These are phyloP conservation scores for Hypoxylon perforatum DNA, from an alignment of 495 filamentous ascomycete genomes.

Conservation along the genomic window DNA sequence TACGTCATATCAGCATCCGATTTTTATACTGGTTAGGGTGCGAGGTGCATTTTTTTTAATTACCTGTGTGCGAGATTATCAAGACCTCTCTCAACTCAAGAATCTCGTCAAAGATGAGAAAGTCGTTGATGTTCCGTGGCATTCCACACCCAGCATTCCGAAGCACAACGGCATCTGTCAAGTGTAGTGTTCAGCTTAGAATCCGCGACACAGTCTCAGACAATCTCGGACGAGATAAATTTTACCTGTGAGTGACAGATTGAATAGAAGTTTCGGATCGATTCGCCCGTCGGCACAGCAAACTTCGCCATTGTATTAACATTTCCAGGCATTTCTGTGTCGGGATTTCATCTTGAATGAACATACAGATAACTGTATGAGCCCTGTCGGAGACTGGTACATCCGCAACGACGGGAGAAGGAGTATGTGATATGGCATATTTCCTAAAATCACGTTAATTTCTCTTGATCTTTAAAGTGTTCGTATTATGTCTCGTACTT, in stretches of 20 bases:
- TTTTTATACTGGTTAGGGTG: neutral
- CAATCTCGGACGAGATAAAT: neutral
- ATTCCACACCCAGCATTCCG: neutral
- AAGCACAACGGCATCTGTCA: neutral
- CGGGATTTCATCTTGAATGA: neutral
- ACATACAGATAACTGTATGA: slow-evolving; percentile 15
- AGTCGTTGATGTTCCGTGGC: slow-evolving; percentile 2
- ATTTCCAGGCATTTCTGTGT: neutral
- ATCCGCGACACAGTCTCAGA: neutral
- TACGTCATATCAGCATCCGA: neutral
- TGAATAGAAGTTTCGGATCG: neutral
- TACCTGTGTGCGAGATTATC: slow-evolving; percentile 16
- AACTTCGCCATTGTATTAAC: neutral
- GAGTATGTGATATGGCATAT: slow-evolving; percentile 5
- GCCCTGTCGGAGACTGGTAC: neutral
- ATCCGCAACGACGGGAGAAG: slow-evolving; percentile 5
- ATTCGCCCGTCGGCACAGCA: neutral
- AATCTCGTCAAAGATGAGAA: slow-evolving; percentile 3
- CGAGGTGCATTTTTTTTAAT: neutral
- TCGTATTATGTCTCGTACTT: too few relatives aligned
- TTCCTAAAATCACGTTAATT: slow-evolving; percentile 10
- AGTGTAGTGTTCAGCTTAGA: neutral
- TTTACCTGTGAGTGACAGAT: neutral
- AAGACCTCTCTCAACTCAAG: slow-evolving; percentile 10
- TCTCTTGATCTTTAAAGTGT: neutral